phyloP scores from a whole-genome alignment of 78 protist species.

The Dictyostelium intermedium region DNA sequence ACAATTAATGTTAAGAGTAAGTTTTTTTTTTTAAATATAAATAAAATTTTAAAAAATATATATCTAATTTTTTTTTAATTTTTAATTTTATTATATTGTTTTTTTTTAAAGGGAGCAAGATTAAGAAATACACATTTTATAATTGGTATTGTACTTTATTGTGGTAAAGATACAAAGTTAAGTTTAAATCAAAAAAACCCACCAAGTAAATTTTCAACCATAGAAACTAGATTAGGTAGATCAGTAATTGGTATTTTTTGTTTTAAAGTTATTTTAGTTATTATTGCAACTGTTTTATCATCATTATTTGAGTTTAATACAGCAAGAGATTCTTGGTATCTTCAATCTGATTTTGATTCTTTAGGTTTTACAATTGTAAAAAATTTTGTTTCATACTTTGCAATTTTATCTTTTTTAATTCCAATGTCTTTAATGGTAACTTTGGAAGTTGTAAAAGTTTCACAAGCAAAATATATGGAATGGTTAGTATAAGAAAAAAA shows the following conservation, averaged over 20 bases:
- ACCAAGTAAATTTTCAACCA: slow-evolving; percentile 65
- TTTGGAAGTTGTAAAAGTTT: slow-evolving; percentile 58
- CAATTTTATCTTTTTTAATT: slow-evolving; percentile 51
- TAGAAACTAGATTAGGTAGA: slow-evolving; percentile 38
- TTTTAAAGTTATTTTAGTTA: slow-evolving; percentile 41
- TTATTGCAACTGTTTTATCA: slow-evolving; percentile 38
- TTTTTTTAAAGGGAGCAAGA: slow-evolving; percentile 32
- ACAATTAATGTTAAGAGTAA: slow-evolving; percentile 56
- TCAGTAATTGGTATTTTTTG: slow-evolving; percentile 69
- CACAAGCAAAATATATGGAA: slow-evolving; percentile 68
- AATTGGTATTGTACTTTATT: slow-evolving; percentile 56
- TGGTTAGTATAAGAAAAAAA: slow-evolving; percentile 24
- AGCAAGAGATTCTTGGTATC: slow-evolving; percentile 12
- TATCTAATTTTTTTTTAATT: neutral
- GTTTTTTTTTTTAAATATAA: neutral
- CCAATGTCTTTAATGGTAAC: slow-evolving; percentile 81
- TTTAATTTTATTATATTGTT: neutral
- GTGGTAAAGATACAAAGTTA: slow-evolving; percentile 72
- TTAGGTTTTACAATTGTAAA: slow-evolving; percentile 26
- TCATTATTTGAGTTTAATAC: slow-evolving; percentile 10
- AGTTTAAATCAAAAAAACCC: slow-evolving; percentile 77
- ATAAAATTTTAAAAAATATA: too few relatives aligned
- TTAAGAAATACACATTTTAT: slow-evolving; percentile 50
- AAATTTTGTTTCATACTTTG: slow-evolving; percentile 70
- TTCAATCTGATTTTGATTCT: neutral